Evolutionary conservation across 2,329 filamentous ascomycete genomes (phyloP), one percentile per base, ranked within the genome.

Genomic region (Xylaria hypoxylon): DNA sequence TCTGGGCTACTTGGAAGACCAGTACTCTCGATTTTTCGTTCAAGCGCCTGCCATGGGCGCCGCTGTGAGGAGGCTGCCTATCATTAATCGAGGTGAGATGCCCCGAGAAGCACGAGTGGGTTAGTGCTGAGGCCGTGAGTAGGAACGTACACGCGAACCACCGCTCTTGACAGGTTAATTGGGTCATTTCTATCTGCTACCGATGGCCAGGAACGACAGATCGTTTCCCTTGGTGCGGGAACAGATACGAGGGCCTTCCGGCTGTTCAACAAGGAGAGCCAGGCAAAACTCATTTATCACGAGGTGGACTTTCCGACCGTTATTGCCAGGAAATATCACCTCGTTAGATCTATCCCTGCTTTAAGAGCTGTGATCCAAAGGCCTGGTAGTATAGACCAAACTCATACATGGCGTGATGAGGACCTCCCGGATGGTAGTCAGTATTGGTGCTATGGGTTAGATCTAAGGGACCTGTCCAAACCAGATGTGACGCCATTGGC

Each of bases 131-230:
- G 64, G 63, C 61, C 17, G 48, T 70, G 64, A 59, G 55, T 71
- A 95, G 94, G 94, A 59, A 98, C 95, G n/a, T 98, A 97, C 75
- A 91, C 94, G 24, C 90, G 96, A 68, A 97, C 94, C 8, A 87
- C 86, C 5, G 92, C 92, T 26, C 89, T 99, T 69, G 94, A 99
- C 79, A 82, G 80, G 13, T 87, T 99, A 0, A 87, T 98, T 45
- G 78, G 87, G 58, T 83, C 82, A 7, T 98, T 98, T 74, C 82
- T 98, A 13, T 77, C 81, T 24, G 67, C 72, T 3, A 70, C 70
- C 1, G 70, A 73, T 38, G 71, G 72, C 26, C 65, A 28, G 59
- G 73, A 80, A 50, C 88, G 87, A 68, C 96, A 99, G 77, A 93
- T 99, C 66, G 86, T 99, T 67, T 97, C 94, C 0, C 86, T 99